Evolutionary conservation across 495 filamentous ascomycete species (phyloP), one percentile per base, ranked within the genome.

Genomic region (Margaritispora aquatica): DNA sequence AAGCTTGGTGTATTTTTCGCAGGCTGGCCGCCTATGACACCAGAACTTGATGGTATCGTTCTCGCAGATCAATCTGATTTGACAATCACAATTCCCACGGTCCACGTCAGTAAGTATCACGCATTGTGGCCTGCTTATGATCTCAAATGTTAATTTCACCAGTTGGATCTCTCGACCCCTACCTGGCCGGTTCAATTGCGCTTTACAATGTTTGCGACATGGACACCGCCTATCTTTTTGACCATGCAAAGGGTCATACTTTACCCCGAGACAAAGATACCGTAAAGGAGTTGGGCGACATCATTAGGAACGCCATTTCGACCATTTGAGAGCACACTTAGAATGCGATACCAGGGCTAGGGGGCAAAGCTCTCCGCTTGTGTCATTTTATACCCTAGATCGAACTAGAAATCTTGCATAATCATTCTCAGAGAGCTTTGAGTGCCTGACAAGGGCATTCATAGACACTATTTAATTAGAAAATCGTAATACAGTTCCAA

Each of bases 171-270:
- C 69, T 76, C 22, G 83, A 86, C 63, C 78, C 80, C 1, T 82
- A 80, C 48, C 63, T 83, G 0, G 68, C 74, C 38, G 77, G 72
- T 0, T 73, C 77, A 1, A 72, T 84, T 57, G 77, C 78, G 20
- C 66, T 85, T 5, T 83, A 78, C 68, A 84, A 84, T 64, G 64
- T 82, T 24, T 86, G 80, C 65, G 73, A 81, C 49, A 72, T 66
- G 24, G 73, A 78, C 26, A 69, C 51, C 1, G 76, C 80, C 1
- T 68, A 72, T 50, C 67, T 83, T 23, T 84, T 81, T 55, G 81
- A 84, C 63, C 81, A 84, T 59, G 81, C 78, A 1, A 73, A 76
- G 7, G 80, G 81, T 0, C 80, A 83, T 69, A 73, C 76, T 10
- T 72, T 83, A 20, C 80, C 80, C 0, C 71, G 81, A 47, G 76